Conservation (phyloP, 352 stramenopile genomes). For the Pythium myriotylum region DNA sequence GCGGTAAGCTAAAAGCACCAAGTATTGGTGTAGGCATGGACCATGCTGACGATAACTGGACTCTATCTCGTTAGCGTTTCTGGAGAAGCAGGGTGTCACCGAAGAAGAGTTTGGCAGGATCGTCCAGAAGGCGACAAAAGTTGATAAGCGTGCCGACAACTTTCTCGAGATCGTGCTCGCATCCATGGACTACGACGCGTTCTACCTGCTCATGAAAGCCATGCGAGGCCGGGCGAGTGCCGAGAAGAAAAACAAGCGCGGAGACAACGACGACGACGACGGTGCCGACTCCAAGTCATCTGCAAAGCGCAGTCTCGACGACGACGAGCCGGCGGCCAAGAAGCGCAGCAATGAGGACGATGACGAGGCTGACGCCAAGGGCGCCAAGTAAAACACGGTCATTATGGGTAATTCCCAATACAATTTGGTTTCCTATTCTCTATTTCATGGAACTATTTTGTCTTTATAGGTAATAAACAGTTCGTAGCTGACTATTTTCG, state of each 20-base stretch:
- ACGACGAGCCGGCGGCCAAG: conserved; percentile 13
- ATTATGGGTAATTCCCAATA: conserved; percentile 2
- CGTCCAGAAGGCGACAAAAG: conserved; percentile 56
- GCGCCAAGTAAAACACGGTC: conserved; percentile 19
- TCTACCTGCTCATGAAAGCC: conserved; percentile 72
- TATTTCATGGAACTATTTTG: not conserved
- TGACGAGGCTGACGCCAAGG: conserved; percentile 23
- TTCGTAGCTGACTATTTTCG: not conserved
- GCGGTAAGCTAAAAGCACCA: conserved; percentile 19
- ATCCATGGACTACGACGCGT: conserved; percentile 80
- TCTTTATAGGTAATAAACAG: conserved; percentile 2
- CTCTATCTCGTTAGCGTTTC: conserved; percentile 42
- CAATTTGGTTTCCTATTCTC: not conserved
- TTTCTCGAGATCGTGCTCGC: conserved; percentile 78
- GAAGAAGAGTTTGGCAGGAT: conserved; percentile 64
- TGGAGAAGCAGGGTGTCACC: conserved; percentile 44
- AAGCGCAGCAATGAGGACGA: conserved; percentile 15
- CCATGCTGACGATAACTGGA: not conserved
- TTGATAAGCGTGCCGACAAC: conserved; percentile 59
- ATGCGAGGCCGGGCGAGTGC: conserved; percentile 60
- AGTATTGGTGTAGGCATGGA: not conserved
- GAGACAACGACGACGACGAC: conserved; percentile 14
- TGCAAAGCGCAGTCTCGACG: not conserved
- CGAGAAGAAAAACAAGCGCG: conserved; percentile 32
- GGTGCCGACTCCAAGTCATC: conserved; percentile 12